Conservation (phyloP, 164 flowering plant genomes). For the Protea cynaroides region DNA sequence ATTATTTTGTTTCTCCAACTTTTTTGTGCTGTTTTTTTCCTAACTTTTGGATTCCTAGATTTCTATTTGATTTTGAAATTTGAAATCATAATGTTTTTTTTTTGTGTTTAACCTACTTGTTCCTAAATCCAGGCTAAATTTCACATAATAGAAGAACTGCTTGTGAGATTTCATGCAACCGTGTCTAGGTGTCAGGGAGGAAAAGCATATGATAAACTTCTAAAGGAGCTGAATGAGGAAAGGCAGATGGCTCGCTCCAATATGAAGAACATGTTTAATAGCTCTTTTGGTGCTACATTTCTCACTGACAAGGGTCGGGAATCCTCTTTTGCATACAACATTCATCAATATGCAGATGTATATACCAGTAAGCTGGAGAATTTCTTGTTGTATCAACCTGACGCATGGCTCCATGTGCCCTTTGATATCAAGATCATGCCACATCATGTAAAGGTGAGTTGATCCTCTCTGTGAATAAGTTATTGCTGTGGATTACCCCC, state of each 20-base stretch:
- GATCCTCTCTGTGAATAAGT: background rate
- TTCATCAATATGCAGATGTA: constrained; percentile 94
- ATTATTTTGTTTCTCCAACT: background rate
- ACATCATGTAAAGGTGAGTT: constrained; percentile 81
- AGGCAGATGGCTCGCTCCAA: constrained; percentile 56
- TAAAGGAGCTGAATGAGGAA: constrained; percentile 67
- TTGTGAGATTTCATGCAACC: constrained; percentile 71
- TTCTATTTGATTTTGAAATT: background rate
- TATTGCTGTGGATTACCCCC: background rate
- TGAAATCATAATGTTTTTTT: background rate
- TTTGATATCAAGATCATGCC: constrained; percentile 95
- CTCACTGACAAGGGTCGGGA: constrained; percentile 92
- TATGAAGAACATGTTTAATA: constrained; percentile 87
- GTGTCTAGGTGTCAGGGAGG: constrained; percentile 27
- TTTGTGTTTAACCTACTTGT: background rate
- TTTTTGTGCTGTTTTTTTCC: background rate
- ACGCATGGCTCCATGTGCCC: constrained; percentile 95
- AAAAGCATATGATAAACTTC: constrained; percentile 45
- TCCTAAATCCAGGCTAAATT: constrained; percentile 66
- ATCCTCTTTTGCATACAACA: constrained; percentile 90
- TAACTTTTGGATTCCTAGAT: background rate
- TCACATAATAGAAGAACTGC: constrained; percentile 85
- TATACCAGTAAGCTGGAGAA: constrained; percentile 95
- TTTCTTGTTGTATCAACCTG: constrained; percentile 66
- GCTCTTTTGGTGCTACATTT: constrained; percentile 92